Conservation (phyloP, 164 flowering plant genomes). For the Aristolochia fimbriata region DNA sequence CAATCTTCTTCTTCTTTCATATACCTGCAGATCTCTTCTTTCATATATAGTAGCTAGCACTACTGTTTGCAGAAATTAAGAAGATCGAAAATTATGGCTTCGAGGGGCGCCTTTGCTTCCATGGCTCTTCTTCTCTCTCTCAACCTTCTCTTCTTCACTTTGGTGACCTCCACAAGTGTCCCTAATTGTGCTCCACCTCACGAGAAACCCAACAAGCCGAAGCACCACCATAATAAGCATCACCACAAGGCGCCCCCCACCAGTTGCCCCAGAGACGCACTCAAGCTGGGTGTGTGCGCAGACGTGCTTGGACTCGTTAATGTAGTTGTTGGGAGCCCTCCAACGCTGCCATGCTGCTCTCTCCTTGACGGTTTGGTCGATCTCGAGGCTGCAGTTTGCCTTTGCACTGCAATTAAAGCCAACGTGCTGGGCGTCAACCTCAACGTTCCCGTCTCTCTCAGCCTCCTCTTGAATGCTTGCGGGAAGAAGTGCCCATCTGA, state of each 20-base stretch:
- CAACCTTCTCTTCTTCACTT: conserved; percentile 49
- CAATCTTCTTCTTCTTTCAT: neutral
- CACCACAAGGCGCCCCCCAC: conserved; percentile 7
- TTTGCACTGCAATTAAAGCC: conserved; percentile 61
- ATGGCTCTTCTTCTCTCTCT: conserved; percentile 30
- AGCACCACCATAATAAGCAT: conserved; percentile 1
- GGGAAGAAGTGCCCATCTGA: conserved; percentile 35
- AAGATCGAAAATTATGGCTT: conserved; percentile 2
- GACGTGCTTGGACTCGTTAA: conserved; percentile 32
- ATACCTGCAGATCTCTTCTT: too few species aligned
- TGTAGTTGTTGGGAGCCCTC: conserved; percentile 36
- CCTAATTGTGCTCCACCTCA: too few species aligned
- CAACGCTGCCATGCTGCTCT: conserved; percentile 40
- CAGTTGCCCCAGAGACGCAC: conserved; percentile 58
- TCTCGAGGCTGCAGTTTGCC: conserved; percentile 64
- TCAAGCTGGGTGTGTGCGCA: conserved; percentile 63
- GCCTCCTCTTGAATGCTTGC: conserved; percentile 55
- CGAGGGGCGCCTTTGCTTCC: conserved; percentile 10
- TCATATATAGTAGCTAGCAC: too few species aligned
- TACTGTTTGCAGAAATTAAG: neutral
- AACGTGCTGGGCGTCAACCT: conserved; percentile 47
- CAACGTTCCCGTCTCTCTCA: conserved; percentile 44
- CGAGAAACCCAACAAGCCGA: conserved; percentile 21
- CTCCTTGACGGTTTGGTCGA: conserved; percentile 53
- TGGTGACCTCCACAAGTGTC: conserved; percentile 26